Conservation (phyloP, 192 early-diverging fungal genomes). For the Coemansia furcata region DNA sequence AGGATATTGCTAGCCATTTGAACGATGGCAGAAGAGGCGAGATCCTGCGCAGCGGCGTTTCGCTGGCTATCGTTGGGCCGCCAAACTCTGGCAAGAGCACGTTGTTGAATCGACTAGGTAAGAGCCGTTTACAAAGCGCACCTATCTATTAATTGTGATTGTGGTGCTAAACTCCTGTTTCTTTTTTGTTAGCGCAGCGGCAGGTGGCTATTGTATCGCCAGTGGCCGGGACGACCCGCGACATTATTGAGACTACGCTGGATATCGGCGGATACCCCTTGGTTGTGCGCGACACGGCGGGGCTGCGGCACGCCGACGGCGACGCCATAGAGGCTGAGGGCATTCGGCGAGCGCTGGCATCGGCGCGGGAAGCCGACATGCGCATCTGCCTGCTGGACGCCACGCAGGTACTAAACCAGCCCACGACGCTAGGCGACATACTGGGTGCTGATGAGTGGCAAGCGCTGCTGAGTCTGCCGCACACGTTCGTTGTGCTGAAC, state of each 20-base stretch:
- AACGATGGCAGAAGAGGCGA: conserved; percentile 67
- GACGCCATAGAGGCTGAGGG: conserved; percentile 71
- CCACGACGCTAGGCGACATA: not conserved
- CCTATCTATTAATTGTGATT: conserved; percentile 40
- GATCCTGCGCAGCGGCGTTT: conserved; percentile 69
- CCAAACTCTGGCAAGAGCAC: conserved; percentile 80
- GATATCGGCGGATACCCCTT: conserved; percentile 77
- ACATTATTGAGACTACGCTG: conserved; percentile 70
- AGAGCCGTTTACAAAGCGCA: not conserved
- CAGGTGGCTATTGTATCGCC: conserved; percentile 75
- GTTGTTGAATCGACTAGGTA: conserved; percentile 65
- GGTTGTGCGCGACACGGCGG: conserved; percentile 72
- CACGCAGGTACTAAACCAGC: not conserved
- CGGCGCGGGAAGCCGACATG: conserved; percentile 57
- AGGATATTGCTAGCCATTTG: conserved; percentile 48
- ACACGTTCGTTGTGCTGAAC: conserved; percentile 64
- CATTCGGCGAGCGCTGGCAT: conserved; percentile 58
- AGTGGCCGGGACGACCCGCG: conserved; percentile 73
- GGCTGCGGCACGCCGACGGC: conserved; percentile 54
- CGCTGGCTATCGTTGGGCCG: conserved; percentile 69
- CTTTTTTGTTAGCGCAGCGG: conserved; percentile 51
- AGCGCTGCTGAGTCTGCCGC: conserved; percentile 23
- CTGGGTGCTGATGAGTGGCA: conserved; percentile 12
- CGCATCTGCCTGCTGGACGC: conserved; percentile 63
- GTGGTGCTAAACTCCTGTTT: not conserved